phyloP scores from a whole-genome alignment of 73 alveolate genomes.

The Paramecium bursaria region DNA sequence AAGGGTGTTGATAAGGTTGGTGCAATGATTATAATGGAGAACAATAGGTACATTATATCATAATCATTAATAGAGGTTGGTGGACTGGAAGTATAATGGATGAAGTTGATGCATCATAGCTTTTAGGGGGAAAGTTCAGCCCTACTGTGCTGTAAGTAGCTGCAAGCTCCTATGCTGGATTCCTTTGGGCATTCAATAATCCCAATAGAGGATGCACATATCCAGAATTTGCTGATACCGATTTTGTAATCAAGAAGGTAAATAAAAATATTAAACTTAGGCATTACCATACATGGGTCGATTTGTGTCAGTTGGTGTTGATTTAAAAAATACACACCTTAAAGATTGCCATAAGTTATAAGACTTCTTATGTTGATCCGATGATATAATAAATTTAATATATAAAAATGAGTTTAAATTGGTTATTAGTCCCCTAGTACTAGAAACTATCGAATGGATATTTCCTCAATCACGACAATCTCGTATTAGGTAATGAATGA shows the following conservation, averaged over 20 bases:
- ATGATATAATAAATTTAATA: neutral
- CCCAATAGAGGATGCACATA: constrained; percentile 35
- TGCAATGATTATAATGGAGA: constrained; percentile 41
- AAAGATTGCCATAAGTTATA: constrained; percentile 52
- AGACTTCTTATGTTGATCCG: constrained; percentile 28
- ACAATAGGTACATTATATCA: too few relatives aligned
- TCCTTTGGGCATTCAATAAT: constrained; percentile 39
- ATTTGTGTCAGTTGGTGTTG: constrained; percentile 55
- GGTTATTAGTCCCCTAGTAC: constrained; percentile 37
- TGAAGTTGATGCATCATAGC: constrained; percentile 16
- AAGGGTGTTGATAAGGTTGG: constrained; percentile 57
- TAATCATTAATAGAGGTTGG: too few relatives aligned
- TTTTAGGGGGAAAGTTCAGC: constrained; percentile 34
- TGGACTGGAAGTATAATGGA: constrained; percentile 65
- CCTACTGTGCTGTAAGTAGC: constrained; percentile 50
- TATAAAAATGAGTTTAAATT: constrained; percentile 41
- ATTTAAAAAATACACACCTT: constrained; percentile 25
- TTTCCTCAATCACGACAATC: constrained; percentile 67
- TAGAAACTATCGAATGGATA: constrained; percentile 65
- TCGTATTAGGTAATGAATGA: constrained; percentile 53
- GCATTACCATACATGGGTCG: constrained; percentile 31
- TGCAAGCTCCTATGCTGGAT: constrained; percentile 56
- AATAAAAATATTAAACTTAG: neutral
- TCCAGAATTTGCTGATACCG: constrained; percentile 50
- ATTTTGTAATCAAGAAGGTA: constrained; percentile 28